Evolutionary conservation across 1,284 basidiomycete genomes (phyloP), one percentile per base, ranked within the genome.

Genomic region (Ustilago vetiveriae): DNA sequence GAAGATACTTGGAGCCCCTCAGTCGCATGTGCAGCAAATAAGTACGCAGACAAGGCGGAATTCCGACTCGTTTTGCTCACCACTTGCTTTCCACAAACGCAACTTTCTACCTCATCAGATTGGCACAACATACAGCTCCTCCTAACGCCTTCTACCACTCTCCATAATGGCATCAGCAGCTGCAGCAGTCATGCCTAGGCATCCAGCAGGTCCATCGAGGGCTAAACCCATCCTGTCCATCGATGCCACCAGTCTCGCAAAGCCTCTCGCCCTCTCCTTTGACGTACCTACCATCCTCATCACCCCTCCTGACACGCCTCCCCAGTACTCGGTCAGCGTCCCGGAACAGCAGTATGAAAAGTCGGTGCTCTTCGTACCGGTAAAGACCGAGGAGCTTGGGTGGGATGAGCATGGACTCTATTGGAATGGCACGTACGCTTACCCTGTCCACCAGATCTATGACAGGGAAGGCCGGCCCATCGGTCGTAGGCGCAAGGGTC

Each of bases 341-440:
- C 76, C 76, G 2, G 72, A 75, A 30, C 76, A 78, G 51, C 43
- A 51, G 17, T 70, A 63, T 35, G 63, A 70, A 42, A 75, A 70
- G 54, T 40, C 49, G 6, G 54, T 65, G 3, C 73, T 78, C 10
- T 78, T 77, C 24, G 76, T 78, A 11, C 76, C 76, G 6, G 63
- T 78, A 37, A 54, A 62, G 33, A 78, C 76, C 32, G 76, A 74
- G 27, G 76, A 77, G 43, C 60, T 78, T 19, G 73, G 75, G 4
- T 78, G 76, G 76, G 76, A 77, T 23, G 70, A 75, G 37, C 60
- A 63, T 41, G 76, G 76, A 6, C 51, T 78, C n/a, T 77, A 72
- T 50, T 78, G 76, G 76, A 66, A 66, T 33, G 72, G 72, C 23
- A 71, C 68, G 8, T 78, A 73, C 41, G 68, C 58, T 13, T 78